Percentiles rank a stretch among this genome's conserved stretches.
Evolutionary conservation across 1,284 basidiomycete species (phyloP).

Genomic region (Ceratobasidium papillatum): DNA sequence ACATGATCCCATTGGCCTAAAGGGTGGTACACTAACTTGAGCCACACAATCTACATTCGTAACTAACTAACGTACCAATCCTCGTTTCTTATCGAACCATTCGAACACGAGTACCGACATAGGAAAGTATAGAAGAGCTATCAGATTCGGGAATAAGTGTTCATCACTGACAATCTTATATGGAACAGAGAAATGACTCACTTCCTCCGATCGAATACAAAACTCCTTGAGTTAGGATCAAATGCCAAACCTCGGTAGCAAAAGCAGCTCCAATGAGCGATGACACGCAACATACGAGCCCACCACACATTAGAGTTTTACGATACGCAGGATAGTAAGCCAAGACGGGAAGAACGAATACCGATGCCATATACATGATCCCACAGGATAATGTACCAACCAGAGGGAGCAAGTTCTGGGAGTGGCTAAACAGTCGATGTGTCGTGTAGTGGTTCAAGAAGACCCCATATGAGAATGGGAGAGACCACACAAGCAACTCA

Average conservation of each 20-base stretch:
- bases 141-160: background rate
- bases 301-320: constrained; percentile 38
- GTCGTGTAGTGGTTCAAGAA: constrained; percentile 46
- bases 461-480: constrained; percentile 45
- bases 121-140: constrained; percentile 44
- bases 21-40: background rate
- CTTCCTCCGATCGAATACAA: constrained; percentile 44
- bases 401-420: constrained; percentile 42
- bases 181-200: background rate
- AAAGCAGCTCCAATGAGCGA: constrained; percentile 44
- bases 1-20: constrained; percentile 42
- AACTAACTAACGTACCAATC: constrained; percentile 38
- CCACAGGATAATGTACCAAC: constrained; percentile 46
- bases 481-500: constrained; percentile 44
- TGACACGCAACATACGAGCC: constrained; percentile 40
- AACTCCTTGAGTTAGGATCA: constrained; percentile 44
- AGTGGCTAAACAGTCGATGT: constrained; percentile 26
- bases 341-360: constrained; percentile 43
- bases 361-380: constrained; percentile 44
- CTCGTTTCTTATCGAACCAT: constrained; percentile 41
- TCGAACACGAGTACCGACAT: constrained; percentile 38
- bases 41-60: background rate
- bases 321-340: constrained; percentile 41
- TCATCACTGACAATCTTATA: background rate
- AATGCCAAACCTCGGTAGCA: constrained; percentile 42